Evolutionary conservation across 352 stramenopile genomes (phyloP), one percentile per base, ranked within the genome.

Genomic region (Globisporangium echinulatum): DNA sequence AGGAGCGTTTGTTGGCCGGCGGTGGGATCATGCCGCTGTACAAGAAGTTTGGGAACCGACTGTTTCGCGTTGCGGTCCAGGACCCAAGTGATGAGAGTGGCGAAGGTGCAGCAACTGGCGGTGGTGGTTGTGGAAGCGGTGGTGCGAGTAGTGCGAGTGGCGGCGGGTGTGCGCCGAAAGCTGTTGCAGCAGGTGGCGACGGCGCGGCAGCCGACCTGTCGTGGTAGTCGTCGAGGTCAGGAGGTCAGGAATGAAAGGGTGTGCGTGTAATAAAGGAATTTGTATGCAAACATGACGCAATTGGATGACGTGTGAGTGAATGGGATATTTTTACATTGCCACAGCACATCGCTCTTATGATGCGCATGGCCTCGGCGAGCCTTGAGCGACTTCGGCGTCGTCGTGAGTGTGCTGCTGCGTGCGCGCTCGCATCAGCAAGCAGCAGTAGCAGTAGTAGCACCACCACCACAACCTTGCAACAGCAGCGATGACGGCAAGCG

Each of bases 1-100:
- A 94, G 54, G 85, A 94, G 70, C 76, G 80, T 40, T 64, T 94
- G 63, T 70, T 94, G 38, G 79, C 79, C 5, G 85, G 85, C 5
- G 85, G 85, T 42, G 85, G 85, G 58, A 90, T 94, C 73, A 90
- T 92, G 81, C 79, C 85, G 56, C 70, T 94, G 38, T 94, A 90
- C 76, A 88, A 88, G 63, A 89, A 90, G 71, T 92, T 89, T 40
- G 81, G 81, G 66, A 90, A 90, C 71, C 75, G 78, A 46, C 78
- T 94, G 58, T 94, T 94, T 66, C 85, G 85, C 19, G 85, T 91
- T 51, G 85, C 85, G 8, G 81, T 94, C 58, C 76, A 90, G 56
- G 80, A 92, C 52, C 74, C 81, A 13, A 44, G 40, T 44, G 25
- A 33, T 33, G 40, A 4, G 37, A 65, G 52, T 38, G 63, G 49